A percentile compares a stretch with the other conserved stretches of the same genome.
phyloP scores from a whole-genome alignment of 768 basidiomycete genomes.

The Zangia roseola region DNA sequence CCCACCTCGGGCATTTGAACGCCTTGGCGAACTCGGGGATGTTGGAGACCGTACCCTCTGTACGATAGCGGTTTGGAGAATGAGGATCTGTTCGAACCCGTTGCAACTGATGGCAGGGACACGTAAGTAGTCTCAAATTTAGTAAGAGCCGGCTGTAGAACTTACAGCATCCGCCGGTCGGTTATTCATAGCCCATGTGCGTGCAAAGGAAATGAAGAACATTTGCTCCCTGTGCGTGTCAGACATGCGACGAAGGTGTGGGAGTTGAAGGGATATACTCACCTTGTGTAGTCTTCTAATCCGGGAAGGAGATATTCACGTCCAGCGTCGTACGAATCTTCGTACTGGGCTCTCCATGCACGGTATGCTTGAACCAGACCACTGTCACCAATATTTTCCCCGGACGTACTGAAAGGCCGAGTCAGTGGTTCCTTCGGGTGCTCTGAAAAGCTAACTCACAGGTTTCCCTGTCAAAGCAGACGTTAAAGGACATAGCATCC shows the following conservation, averaged over 20 bases:
- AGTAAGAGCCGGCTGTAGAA: slow-evolving; percentile 7
- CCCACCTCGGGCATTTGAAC: slow-evolving; percentile 74
- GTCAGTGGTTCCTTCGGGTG: slow-evolving; percentile 6
- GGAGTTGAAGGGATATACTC: slow-evolving; percentile 6
- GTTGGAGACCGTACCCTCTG: slow-evolving; percentile 85
- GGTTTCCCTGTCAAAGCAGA: slow-evolving; percentile 54
- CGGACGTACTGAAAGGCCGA: slow-evolving; percentile 62
- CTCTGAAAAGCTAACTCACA: slow-evolving; percentile 44
- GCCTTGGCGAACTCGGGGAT: slow-evolving; percentile 86
- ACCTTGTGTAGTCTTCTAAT: slow-evolving; percentile 69
- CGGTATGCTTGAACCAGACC: slow-evolving; percentile 84
- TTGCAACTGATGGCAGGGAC: slow-evolving; percentile 48
- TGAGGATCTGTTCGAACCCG: slow-evolving; percentile 88
- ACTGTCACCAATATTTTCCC: slow-evolving; percentile 88
- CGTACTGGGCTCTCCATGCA: slow-evolving; percentile 84
- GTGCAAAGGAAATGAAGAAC: slow-evolving; percentile 89
- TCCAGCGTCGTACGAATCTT: slow-evolving; percentile 53
- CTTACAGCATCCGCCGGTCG: slow-evolving; percentile 74
- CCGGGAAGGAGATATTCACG: slow-evolving; percentile 81
- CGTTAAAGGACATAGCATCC: background rate
- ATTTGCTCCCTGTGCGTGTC: slow-evolving; percentile 70
- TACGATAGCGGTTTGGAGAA: slow-evolving; percentile 75
- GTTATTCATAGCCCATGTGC: slow-evolving; percentile 84
- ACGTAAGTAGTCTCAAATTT: background rate
- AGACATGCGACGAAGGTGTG: background rate